A percentile compares a stretch with the other conserved stretches of the same genome.
Evolutionary conservation across 257 asterid genomes (phyloP).

Genomic region (Buddleja alternifolia): DNA sequence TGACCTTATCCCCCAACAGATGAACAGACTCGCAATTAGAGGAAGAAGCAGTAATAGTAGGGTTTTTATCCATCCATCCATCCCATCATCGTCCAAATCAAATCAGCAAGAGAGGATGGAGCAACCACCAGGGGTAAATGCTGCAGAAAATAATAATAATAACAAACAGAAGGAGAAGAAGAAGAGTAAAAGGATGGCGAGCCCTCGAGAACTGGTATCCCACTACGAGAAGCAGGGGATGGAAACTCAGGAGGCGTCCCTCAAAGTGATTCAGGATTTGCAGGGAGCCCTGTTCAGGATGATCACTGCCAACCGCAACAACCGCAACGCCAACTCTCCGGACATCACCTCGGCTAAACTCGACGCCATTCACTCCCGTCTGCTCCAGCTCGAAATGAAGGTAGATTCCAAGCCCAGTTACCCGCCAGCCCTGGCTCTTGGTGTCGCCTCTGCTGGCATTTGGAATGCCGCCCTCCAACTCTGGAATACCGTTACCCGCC

Average conservation of each 20-base stretch:
- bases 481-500: conserved; percentile 63
- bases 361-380: conserved; percentile 67
- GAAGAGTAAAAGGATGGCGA: conserved; percentile 58
- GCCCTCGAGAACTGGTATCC: conserved; percentile 69
- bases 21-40: too few relatives aligned
- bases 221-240: conserved; percentile 87
- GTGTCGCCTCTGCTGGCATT: conserved; percentile 68
- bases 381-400: conserved; percentile 67
- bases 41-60: too few relatives aligned
- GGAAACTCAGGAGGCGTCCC: conserved; percentile 75
- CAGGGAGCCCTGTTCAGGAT: conserved; percentile 73
- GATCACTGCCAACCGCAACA: conserved; percentile 39
- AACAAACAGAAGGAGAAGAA: conserved; percentile 32
- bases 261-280: conserved; percentile 80
- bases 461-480: conserved; percentile 53
- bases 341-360: conserved; percentile 58
- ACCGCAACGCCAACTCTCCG: conserved; percentile 24
- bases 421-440: conserved; percentile 68
- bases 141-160: not conserved
- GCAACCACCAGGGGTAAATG: conserved; percentile 17
- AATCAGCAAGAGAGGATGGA: conserved; percentile 39
- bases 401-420: conserved; percentile 83
- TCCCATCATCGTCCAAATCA: too few relatives aligned
- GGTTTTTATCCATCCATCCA: too few relatives aligned
- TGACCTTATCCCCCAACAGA: too few relatives aligned